Percentiles rank a stretch among this genome's conserved stretches.
phyloP scores from a whole-genome alignment of 2,329 filamentous ascomycete species.

The Alternaria arbusti region DNA sequence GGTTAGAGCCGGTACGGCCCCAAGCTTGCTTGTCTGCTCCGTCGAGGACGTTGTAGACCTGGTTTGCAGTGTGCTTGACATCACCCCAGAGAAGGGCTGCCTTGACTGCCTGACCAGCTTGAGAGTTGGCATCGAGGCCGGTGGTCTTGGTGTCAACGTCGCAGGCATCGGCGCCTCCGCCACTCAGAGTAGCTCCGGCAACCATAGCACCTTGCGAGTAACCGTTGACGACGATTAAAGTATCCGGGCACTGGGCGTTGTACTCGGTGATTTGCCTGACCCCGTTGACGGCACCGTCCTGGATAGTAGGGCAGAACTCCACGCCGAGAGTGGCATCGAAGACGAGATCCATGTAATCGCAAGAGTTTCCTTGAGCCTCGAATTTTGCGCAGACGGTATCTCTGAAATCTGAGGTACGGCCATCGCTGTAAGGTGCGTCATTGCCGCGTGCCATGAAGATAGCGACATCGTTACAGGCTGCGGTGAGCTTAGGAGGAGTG shows the following conservation, averaged over 20 bases:
- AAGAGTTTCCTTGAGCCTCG: conserved; percentile 7
- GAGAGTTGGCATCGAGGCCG: not conserved
- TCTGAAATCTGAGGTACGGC: conserved; percentile 6
- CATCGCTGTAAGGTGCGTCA: conserved; percentile 8
- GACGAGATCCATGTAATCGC: conserved; percentile 10
- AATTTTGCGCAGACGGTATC: conserved; percentile 8
- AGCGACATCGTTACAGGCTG: conserved; percentile 9
- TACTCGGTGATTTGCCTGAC: conserved; percentile 13
- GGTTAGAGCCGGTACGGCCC: conserved; percentile 8
- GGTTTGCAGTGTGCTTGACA: conserved; percentile 11
- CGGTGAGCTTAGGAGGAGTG: conserved; percentile 7
- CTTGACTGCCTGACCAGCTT: conserved; percentile 9
- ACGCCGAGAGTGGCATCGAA: conserved; percentile 9
- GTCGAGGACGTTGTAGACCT: conserved; percentile 11
- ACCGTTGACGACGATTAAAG: conserved; percentile 6
- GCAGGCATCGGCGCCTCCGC: conserved; percentile 8
- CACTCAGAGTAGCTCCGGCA: conserved; percentile 5
- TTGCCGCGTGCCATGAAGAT: conserved; percentile 13
- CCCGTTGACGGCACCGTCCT: conserved; percentile 8
- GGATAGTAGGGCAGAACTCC: conserved; percentile 6
- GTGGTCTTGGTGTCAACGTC: conserved; percentile 2
- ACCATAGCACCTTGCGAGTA: conserved; percentile 14
- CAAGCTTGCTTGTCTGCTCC: conserved; percentile 9
- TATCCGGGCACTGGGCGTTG: conserved; percentile 7
- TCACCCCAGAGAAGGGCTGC: conserved; percentile 8